Base-by-base conservation (phyloP, 192 early-diverging fungal species). In the Podila epicladia region DNA sequence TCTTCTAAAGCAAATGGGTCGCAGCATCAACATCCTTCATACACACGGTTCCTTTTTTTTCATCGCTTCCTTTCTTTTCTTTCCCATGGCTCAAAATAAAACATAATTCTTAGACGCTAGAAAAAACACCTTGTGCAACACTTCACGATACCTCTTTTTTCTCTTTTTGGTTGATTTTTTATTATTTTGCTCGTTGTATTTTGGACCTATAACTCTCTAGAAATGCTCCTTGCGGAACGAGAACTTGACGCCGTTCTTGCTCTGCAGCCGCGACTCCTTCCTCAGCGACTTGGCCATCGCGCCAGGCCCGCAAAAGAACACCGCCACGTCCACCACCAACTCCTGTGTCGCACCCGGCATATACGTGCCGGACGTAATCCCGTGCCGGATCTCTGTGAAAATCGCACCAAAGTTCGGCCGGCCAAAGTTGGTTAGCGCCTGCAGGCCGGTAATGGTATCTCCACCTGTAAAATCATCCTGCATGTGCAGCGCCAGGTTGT, bases 231-330 rank as follows among this genome's bases (percentile, higher is more conserved):
- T 91, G 80, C 89, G 87, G 86, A 93, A 93, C 5, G 77, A 69
- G 64, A 93, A 93, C 64, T 62, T 77, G 22, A 89, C 90, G 20
- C 82, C 68, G 57, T 84, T 75, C 82, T 73, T 75, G 67, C 73
- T 83, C 72, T 78, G 75, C 62, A 83, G 11, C 58, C 87, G 66
- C 7, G 82, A 86, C 32, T 85, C 82, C 65, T 71, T 73, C 57
- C 85, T 80, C 48, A 95, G 65, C 26, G 76, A 82, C 41, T 88
- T 84, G 58, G 89, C 92, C 82, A 95, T 85, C 1, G 86, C 83
- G 35, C 86, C 86, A 20, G 93, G 94, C 9, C 95, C 95, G 73
- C 95, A 96, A 83, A 92, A 94, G 84, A 95, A 95, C 37, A 96
- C 93, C 20, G 94, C 95, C 11, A 96, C 89, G 49, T 92, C 88